Evolutionary conservation across 176 grass and related monocot genomes (phyloP).

Genomic region (Saccharum officinarum): DNA sequence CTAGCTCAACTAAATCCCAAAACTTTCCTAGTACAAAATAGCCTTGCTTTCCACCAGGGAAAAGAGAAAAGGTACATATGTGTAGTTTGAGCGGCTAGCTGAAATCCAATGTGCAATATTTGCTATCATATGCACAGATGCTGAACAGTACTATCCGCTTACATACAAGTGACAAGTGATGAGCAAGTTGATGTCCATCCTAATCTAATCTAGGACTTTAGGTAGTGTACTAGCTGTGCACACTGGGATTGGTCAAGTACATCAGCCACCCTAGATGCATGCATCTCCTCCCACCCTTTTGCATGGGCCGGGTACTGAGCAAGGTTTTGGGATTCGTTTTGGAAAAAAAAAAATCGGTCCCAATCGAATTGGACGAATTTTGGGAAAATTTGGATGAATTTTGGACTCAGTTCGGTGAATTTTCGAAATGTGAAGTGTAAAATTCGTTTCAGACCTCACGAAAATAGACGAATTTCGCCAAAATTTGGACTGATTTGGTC

Average conservation of each 20-base stretch:
- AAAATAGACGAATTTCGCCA: too few species aligned
- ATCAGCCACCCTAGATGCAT: slow-evolving; percentile 8
- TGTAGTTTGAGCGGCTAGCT: background rate
- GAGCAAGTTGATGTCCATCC: background rate
- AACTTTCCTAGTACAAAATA: background rate
- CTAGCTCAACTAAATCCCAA: slow-evolving; percentile 1
- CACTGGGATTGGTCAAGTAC: background rate
- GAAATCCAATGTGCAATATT: background rate
- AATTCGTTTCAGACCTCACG: too few species aligned
- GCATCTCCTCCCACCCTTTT: background rate
- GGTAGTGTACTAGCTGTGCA: background rate
- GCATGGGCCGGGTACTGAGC: background rate
- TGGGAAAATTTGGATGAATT: too few species aligned
- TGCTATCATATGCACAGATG: background rate
- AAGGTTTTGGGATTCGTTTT: too few species aligned
- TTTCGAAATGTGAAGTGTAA: too few species aligned
- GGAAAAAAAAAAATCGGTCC: too few species aligned
- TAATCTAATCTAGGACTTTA: background rate
- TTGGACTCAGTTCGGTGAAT: too few species aligned
- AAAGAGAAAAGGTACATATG: background rate
- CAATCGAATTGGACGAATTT: too few species aligned
- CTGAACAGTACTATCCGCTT: background rate
- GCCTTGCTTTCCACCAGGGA: background rate
- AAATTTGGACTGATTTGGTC: too few species aligned
- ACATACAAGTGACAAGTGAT: slow-evolving; percentile 6